These are phyloP conservation scores for Corylus heterophylla DNA, from an alignment of 306 rosid species.

Conservation along the genomic window DNA sequence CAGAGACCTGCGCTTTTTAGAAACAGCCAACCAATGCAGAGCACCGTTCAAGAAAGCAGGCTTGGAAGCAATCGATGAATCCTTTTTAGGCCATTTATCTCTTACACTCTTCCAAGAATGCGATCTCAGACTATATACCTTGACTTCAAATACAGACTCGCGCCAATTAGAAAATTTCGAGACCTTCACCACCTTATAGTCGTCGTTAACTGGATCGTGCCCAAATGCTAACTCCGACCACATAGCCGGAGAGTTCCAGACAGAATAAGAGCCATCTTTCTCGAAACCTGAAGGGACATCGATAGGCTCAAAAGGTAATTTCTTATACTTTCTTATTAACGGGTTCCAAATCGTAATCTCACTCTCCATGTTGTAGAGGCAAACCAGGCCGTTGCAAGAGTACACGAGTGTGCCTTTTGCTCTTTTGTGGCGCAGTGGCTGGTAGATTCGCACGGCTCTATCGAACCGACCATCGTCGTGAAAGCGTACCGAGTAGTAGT, in stretches of 20 bases:
- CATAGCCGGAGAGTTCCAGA: too few relatives aligned
- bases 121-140: background rate
- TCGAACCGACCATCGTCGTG: background rate
- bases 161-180: too few relatives aligned
- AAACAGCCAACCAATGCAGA: background rate
- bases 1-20: background rate
- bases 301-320: background rate
- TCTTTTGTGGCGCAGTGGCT: background rate
- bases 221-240: background rate
- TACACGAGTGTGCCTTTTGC: background rate
- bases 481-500: background rate
- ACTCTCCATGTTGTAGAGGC: background rate
- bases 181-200: background rate
- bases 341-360: background rate
- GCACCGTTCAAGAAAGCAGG: background rate
- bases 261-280: too few relatives aligned
- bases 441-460: background rate
- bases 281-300: background rate
- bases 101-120: background rate
- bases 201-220: background rate
- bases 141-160: background rate
- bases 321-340: background rate
- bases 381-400: background rate
- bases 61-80: background rate
- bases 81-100: background rate